phyloP scores from a whole-genome alignment of 352 stramenopile genomes.

The Pythium graminicola region DNA sequence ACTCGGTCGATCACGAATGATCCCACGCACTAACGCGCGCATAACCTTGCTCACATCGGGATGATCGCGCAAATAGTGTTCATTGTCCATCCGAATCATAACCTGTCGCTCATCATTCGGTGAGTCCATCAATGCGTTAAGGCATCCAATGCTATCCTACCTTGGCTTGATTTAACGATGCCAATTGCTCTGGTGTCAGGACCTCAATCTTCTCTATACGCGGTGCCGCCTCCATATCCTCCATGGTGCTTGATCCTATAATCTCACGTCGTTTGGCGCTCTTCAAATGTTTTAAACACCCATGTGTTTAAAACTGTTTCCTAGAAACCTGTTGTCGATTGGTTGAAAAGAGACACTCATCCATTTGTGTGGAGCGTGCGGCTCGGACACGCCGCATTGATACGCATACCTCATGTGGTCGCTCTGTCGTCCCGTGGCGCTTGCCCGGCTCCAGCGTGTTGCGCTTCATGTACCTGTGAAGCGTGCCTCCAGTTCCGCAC shows the following conservation, averaged over 20 bases:
- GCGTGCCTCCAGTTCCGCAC: constrained; percentile 17
- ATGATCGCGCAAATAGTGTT: constrained; percentile 66
- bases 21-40: constrained; percentile 45
- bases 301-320: constrained; percentile 3
- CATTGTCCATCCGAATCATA: constrained; percentile 74
- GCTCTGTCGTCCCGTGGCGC: constrained; percentile 39
- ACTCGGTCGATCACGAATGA: constrained; percentile 44
- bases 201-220: constrained; percentile 45
- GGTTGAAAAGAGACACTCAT: constrained; percentile 16
- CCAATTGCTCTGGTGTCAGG: constrained; percentile 53
- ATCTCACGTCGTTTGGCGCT: background rate
- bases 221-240: background rate
- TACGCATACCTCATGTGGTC: constrained; percentile 45
- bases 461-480: constrained; percentile 9
- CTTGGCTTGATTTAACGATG: constrained; percentile 64
- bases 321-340: background rate
- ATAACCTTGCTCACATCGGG: constrained; percentile 52
- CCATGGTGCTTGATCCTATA: background rate
- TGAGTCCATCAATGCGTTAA: background rate
- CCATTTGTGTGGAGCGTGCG: constrained; percentile 14
- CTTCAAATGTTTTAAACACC: constrained; percentile 12
- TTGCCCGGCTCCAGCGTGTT: constrained; percentile 34
- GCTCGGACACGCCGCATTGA: constrained; percentile 12
- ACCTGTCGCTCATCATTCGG: constrained; percentile 31
- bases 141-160: constrained; percentile 11